Base-by-base conservation (phyloP, 2,329 filamentous ascomycete species). In the Hymenoscyphus occultus region DNA sequence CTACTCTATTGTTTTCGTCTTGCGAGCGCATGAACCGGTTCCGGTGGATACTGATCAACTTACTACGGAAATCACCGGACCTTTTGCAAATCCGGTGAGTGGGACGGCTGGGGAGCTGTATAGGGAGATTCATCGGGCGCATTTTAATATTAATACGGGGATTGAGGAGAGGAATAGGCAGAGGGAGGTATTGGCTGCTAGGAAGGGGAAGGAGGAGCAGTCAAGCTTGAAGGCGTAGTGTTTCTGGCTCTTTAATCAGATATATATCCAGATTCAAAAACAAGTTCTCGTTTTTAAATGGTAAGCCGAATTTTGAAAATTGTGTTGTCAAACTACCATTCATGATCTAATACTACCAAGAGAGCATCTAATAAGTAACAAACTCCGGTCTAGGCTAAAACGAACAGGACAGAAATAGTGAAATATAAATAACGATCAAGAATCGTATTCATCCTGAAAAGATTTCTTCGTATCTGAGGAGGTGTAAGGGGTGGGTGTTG, bases 1-100 rank as follows among this genome's bases (percentile, higher is more conserved):
- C 13, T 72, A 71, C 42, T 73, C 72, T 2, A 68, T 72, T 35
- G 71, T 74, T 12, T 73, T 74, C 60, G 70, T 74, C n/a, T 59
- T 72, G 32, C 62, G 71, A 42, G 71, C 71, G 6, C 71, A 74
- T 61, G 64, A 63, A n/a, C 64, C 69, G 1, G 51, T 71, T 3
- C 60, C 57, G 0, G 64, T 74, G 22, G 59, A 73, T 64, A 73
- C 71, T 2, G 66, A 72, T 56, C 40, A 67, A 31, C 61, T 74
- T 32, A 71, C 69, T 0, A 73, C 71, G 2, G 14, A 39, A 1
- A 72, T 74, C 42, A 73, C 72, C 3, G 72, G 71, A 3, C 13
- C 59, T 16, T 74, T 71, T 54, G 31, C 45, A 1, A 62, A 59
- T 6, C 67, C 70, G 13, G 7, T 72, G 10, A 64, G 60, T 32